Base-by-base conservation (phyloP, 305 asterid genomes). In the Fraxinus paxiana region DNA sequence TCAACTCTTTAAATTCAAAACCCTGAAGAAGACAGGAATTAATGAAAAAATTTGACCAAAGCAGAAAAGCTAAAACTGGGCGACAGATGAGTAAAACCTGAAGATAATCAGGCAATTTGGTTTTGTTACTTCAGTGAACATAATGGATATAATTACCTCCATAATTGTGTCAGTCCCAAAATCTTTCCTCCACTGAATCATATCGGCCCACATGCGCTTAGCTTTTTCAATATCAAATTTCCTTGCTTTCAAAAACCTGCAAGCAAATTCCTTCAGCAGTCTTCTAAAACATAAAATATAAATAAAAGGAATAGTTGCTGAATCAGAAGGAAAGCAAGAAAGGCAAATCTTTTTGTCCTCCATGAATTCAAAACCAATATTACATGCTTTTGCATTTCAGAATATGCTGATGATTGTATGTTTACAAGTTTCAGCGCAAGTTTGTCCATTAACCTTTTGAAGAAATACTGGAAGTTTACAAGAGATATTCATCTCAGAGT, bases 181-280 rank as follows among this genome's bases (percentile, higher is more conserved):
- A 18, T 96, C 99, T 84, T 85, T 92, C 92, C 99, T 92, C 99
- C 99, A 96, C 59, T 92, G 97, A 83, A 96, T 86, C 99, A 96
- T 96, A 85, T 96, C 98, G 78, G 98, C 93, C 99, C 98, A 96
- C 98, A 96, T 96, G 73, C 79, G 92, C 88, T 92, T 96, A 1
- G 99, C 90, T 85, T 89, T 96, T 83, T 94, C 97, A 28, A 91
- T 79, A 81, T 96, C 99, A 80, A 96, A 96, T 87, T 87, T 91
- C 84, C 99, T 96, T 70, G 99, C 99, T 85, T 94, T 96, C 89
- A 96, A 72, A 88, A 96, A 96, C 92, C 99, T 96, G 84, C 86
- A 87, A 61, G 76, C 24, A 74, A 46, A 69, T 56, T 71, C 71
- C 54, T 33, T 76, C 43, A 85, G 22, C 74, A 30, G 41, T 35